These are phyloP conservation scores for Ophiocordyceps camponoti-leonardi DNA, from an alignment of 2,329 filamentous ascomycete genomes.

Conservation along the genomic window DNA sequence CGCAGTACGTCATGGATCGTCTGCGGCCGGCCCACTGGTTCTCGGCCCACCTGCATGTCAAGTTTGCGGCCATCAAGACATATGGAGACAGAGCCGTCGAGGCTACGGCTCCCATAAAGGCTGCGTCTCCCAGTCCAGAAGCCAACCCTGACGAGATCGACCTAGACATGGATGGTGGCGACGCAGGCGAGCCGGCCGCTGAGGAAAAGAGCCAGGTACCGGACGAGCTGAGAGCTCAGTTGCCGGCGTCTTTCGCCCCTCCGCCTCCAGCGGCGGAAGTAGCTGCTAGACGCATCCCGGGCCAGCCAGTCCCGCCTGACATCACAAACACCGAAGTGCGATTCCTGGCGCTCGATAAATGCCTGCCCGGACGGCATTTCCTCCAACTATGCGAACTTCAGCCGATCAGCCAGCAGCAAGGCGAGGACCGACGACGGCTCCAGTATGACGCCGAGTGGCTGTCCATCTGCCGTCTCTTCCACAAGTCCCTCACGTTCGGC, in stretches of 20 bases:
- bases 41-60: slow-evolving; percentile 80
- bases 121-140: slow-evolving; percentile 1
- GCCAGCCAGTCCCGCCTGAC: slow-evolving; percentile 47
- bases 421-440: slow-evolving; percentile 31
- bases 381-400: slow-evolving; percentile 58
- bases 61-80: slow-evolving; percentile 55
- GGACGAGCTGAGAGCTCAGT: slow-evolving; percentile 50
- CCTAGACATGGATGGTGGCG: slow-evolving; percentile 39
- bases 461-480: slow-evolving; percentile 74
- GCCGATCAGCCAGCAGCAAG: slow-evolving; percentile 27
- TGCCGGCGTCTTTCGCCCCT: slow-evolving; percentile 57
- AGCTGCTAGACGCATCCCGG: slow-evolving; percentile 22
- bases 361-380: slow-evolving; percentile 61
- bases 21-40: slow-evolving; percentile 82
- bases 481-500: slow-evolving; percentile 45
- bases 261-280: slow-evolving; percentile 17
- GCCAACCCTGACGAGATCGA: slow-evolving; percentile 54
- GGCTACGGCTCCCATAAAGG: not conserved
- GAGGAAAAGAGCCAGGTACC: slow-evolving; percentile 25
- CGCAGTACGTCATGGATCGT: slow-evolving; percentile 62
- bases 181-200: slow-evolving; percentile 4
- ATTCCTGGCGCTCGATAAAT: slow-evolving; percentile 89
- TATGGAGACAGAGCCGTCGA: slow-evolving; percentile 20
- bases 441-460: slow-evolving; percentile 92
- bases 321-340: slow-evolving; percentile 67